phyloP scores from a whole-genome alignment of 768 basidiomycete genomes.

The Suillus clintonianus region DNA sequence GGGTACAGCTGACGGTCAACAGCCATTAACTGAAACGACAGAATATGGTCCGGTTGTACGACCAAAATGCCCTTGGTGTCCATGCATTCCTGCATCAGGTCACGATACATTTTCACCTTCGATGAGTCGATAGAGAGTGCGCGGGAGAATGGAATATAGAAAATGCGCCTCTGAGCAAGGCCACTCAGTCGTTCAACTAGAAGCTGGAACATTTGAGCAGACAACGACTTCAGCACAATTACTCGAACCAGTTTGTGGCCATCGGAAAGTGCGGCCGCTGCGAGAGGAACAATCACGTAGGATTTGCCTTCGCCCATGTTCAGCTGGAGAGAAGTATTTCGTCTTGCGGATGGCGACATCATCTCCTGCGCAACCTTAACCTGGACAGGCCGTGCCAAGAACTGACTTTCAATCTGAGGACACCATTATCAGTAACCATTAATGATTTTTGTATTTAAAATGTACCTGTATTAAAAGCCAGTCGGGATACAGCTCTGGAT shows the following conservation, averaged over 20 bases:
- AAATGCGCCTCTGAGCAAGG: constrained; percentile 28
- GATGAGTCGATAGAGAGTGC: constrained; percentile 14
- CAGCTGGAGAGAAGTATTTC: constrained; percentile 26
- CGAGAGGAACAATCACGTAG: constrained; percentile 31
- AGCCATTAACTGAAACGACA: constrained; percentile 29
- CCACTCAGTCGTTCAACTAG: constrained; percentile 23
- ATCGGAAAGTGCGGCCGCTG: constrained; percentile 21
- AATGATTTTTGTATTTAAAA: not conserved
- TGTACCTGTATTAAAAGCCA: constrained; percentile 16
- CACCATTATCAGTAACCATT: not conserved
- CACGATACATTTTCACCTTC: constrained; percentile 23
- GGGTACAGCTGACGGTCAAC: constrained; percentile 21
- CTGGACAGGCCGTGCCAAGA: too few relatives aligned
- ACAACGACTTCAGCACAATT: constrained; percentile 29
- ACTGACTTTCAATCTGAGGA: constrained; percentile 24
- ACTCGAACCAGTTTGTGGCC: constrained; percentile 28
- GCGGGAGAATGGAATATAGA: constrained; percentile 28
- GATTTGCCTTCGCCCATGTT: constrained; percentile 38
- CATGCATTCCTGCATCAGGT: constrained; percentile 17
- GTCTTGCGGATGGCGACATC: constrained; percentile 19
- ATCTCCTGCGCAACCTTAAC: constrained; percentile 24
- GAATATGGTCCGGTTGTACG: constrained; percentile 33
- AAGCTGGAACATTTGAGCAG: constrained; percentile 29
- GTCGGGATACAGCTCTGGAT: not conserved
- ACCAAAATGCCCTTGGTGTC: constrained; percentile 24